These are phyloP conservation scores for Cercophora samala DNA, from an alignment of 495 filamentous ascomycete genomes.

Conservation along the genomic window DNA sequence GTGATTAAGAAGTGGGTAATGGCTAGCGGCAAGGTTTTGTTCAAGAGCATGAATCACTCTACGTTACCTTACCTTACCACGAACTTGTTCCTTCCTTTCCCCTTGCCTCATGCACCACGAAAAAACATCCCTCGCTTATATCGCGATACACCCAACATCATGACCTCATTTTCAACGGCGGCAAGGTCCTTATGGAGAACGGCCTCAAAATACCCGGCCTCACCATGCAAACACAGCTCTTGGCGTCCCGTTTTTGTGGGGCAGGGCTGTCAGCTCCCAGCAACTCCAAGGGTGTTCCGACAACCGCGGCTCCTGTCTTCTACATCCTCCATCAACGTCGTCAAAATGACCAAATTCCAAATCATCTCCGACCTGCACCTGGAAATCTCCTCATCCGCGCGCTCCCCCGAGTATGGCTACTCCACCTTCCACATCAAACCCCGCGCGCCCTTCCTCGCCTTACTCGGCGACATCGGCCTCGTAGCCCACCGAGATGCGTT, in stretches of 20 bases:
- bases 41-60: too few species aligned
- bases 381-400: constrained; percentile 29
- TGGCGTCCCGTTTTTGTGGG: background rate
- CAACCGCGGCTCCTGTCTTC: background rate
- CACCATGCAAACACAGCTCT: background rate
- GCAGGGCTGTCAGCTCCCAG: background rate
- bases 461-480: constrained; percentile 58
- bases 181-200: background rate
- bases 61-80: too few species aligned
- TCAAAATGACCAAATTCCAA: constrained; percentile 36
- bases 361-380: constrained; percentile 59
- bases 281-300: background rate
- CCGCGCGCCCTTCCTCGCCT: constrained; percentile 49
- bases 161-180: background rate
- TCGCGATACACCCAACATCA: background rate
- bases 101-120: too few species aligned
- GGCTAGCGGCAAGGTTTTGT: too few species aligned
- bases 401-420: constrained; percentile 35
- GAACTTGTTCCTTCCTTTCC: too few species aligned
- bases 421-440: constrained; percentile 45
- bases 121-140: background rate
- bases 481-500: constrained; percentile 38
- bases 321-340: too few species aligned
- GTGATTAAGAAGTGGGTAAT: too few species aligned
- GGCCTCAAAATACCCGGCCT: too few species aligned